Conservation (phyloP, 495 filamentous ascomycete genomes). For the Rusavskia elegans region DNA sequence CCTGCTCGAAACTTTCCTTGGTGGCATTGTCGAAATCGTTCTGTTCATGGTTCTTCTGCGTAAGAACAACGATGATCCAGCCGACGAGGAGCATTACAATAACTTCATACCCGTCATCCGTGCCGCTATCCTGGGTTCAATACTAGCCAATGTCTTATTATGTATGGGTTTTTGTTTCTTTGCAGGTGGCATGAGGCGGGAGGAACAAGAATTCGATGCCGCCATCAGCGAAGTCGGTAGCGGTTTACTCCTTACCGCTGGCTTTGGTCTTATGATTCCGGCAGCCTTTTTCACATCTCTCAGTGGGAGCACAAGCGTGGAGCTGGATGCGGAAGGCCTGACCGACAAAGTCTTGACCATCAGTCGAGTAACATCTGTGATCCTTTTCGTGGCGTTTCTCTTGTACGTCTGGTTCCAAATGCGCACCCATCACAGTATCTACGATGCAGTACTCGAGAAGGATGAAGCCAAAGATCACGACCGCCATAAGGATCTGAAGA, state of each 20-base stretch:
- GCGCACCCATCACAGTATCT: constrained; percentile 68
- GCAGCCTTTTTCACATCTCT: constrained; percentile 59
- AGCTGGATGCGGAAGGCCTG: constrained; percentile 23
- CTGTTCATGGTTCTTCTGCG: constrained; percentile 61
- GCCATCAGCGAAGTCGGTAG: constrained; percentile 69
- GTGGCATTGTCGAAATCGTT: constrained; percentile 66
- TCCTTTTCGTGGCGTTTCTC: constrained; percentile 64
- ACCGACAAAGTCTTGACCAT: constrained; percentile 40
- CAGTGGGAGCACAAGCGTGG: constrained; percentile 18
- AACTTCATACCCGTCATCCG: constrained; percentile 56
- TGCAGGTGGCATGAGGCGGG: constrained; percentile 49
- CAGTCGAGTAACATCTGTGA: constrained; percentile 58
- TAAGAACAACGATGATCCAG: constrained; percentile 18
- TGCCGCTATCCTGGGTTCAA: constrained; percentile 67
- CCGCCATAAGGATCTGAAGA: constrained; percentile 41
- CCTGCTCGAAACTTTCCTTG: constrained; percentile 59
- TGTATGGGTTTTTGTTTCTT: constrained; percentile 70
- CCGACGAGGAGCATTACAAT: constrained; percentile 7
- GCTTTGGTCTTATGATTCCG: constrained; percentile 69
- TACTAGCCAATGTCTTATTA: constrained; percentile 61
- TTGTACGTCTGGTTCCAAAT: constrained; percentile 63
- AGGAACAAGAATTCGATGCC: constrained; percentile 55
- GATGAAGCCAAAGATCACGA: constrained; percentile 63
- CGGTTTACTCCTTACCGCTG: constrained; percentile 66
- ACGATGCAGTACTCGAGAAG: constrained; percentile 48